A percentile compares a stretch with the other conserved stretches of the same genome.
phyloP scores from a whole-genome alignment of 345 rosid species.

The Iberis pinnata region DNA sequence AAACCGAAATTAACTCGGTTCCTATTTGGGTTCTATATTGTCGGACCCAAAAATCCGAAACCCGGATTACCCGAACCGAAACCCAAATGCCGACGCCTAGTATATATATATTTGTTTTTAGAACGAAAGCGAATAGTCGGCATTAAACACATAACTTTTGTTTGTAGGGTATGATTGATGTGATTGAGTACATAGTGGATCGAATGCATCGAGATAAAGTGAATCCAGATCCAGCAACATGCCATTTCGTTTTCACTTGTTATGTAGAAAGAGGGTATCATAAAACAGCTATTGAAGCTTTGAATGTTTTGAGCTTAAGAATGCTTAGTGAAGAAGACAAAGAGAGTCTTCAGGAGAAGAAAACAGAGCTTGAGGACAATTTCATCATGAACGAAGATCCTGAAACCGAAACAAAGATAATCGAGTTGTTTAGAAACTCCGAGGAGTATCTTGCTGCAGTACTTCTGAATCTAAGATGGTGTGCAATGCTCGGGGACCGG shows the following conservation, averaged over 20 bases:
- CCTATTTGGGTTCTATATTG: too few species aligned
- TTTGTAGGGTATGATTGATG: constrained; percentile 52
- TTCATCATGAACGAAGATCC: constrained; percentile 42
- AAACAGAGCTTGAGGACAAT: constrained; percentile 42
- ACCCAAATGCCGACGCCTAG: too few species aligned
- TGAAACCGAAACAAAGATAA: constrained; percentile 49
- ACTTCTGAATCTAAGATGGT: constrained; percentile 68
- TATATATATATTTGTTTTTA: constrained; percentile 3
- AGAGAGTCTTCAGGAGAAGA: constrained; percentile 35
- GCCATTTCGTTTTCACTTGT: constrained; percentile 44
- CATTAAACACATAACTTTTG: not conserved
- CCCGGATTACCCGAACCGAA: too few species aligned
- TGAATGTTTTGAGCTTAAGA: constrained; percentile 60
- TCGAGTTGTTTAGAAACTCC: constrained; percentile 34
- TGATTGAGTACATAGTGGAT: constrained; percentile 54
- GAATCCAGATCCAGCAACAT: constrained; percentile 68
- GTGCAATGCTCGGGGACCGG: constrained; percentile 46
- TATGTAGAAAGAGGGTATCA: constrained; percentile 39
- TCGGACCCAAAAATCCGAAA: too few species aligned
- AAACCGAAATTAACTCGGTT: too few species aligned
- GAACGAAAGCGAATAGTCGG: not conserved
- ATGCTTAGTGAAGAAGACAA: constrained; percentile 47
- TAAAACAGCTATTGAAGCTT: constrained; percentile 56
- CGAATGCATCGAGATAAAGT: constrained; percentile 51
- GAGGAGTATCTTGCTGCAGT: constrained; percentile 42